Base-by-base conservation (phyloP, 1,284 basidiomycete species). In the Pseudozyma tsukubaensis region DNA sequence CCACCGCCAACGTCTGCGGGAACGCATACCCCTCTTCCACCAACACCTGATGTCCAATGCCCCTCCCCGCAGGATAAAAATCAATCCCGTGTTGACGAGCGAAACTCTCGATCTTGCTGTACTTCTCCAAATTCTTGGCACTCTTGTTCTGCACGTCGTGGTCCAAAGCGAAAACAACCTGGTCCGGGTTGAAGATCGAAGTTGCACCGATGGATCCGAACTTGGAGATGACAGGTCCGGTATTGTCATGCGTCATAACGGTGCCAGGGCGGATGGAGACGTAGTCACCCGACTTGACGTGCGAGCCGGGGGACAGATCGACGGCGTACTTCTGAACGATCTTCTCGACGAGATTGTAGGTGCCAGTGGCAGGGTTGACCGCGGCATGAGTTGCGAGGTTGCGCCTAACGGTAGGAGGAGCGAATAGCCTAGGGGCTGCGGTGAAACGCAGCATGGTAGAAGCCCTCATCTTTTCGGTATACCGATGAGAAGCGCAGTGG, bases 101-200 rank as follows among this genome's bases (percentile, higher is more conserved):
- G 82, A 98, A 99, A 1, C 89, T 88, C 84, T 98, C 95, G 67
- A 99, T 99, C 61, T 89, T 90, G 42, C 92, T 89, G 85, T 99
- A 99, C 85, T 99, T 99, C 21, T 90, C 88, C 24, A 98, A 87
- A 85, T 99, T 99, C 83, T 95, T 96, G n/a, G 89, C 85, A 0
- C 93, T 91, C 84, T 92, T 93, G 87, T 99, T 99, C 85, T 99
- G 96, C 0, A 99, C 94, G 83, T 99, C 97, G 85, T 99, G 96
- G 84, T 99, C 96, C 43, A 99, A 89, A 1, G 96, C 95, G 86
- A 97, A 98, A 39, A 99, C 94, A 4, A 92, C 91, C 82, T 97
- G 94, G 49, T 87, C 88, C 3, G 92, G 90, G 83, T 96, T 90
- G 76, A 91, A 88, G 73, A 99, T 91, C 74, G 89, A 90, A 7